Evolutionary conservation across 768 basidiomycete species (phyloP).

Genomic region (Lentinus brumalis): DNA sequence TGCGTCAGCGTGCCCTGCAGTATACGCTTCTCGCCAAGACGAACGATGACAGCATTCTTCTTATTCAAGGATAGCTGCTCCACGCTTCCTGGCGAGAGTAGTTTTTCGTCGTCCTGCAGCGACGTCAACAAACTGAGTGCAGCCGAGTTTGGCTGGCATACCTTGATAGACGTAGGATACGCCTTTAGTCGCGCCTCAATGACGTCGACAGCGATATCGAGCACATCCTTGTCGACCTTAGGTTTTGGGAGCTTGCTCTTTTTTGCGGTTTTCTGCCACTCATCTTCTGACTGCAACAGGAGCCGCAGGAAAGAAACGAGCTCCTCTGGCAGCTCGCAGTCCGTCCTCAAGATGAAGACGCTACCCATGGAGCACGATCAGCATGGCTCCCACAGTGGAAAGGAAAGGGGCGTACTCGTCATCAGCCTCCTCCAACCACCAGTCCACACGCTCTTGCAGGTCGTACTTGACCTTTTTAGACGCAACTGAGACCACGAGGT

Average conservation of each 20-base stretch:
- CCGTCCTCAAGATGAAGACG: conserved; percentile 55
- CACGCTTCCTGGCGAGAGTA: conserved; percentile 33
- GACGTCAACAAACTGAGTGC: neutral
- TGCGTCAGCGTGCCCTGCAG: conserved; percentile 36
- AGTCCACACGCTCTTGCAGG: conserved; percentile 73
- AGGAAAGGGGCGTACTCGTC: conserved; percentile 68
- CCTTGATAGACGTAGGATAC: conserved; percentile 66
- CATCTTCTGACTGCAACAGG: conserved; percentile 53
- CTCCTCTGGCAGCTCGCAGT: conserved; percentile 53
- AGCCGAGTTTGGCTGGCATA: conserved; percentile 32
- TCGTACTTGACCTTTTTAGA: conserved; percentile 21
- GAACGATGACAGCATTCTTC: conserved; percentile 67
- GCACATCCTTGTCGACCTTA: conserved; percentile 49
- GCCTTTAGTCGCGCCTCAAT: conserved; percentile 50
- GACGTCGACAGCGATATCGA: conserved; percentile 51
- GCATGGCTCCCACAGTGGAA: neutral
- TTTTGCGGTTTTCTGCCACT: conserved; percentile 59
- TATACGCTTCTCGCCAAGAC: conserved; percentile 80
- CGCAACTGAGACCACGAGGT: conserved; percentile 54
- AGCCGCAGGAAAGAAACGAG: conserved; percentile 68
- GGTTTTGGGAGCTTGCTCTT: conserved; percentile 80
- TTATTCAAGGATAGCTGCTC: conserved; percentile 45
- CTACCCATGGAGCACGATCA: conserved; percentile 34
- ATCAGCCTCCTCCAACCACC: conserved; percentile 89
- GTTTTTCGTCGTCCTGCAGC: conserved; percentile 51